phyloP scores from a whole-genome alignment of 2,329 filamentous ascomycete species.

The Clarireedia monteithiana region DNA sequence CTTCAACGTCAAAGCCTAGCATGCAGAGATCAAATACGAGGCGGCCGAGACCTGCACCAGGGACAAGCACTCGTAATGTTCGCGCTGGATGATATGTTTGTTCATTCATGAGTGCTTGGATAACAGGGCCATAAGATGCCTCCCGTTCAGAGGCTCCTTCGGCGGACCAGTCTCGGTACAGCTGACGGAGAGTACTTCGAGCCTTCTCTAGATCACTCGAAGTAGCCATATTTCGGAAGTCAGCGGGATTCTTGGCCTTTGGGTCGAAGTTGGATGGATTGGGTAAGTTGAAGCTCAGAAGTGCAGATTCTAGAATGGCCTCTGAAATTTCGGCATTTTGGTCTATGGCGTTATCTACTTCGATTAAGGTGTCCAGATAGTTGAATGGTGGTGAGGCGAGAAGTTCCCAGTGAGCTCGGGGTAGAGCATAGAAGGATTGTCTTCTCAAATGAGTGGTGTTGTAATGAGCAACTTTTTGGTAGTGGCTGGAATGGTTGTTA shows the following conservation, averaged over 20 bases:
- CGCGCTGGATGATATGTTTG: constrained; percentile 13
- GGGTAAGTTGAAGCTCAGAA: constrained; percentile 55
- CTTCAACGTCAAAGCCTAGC: constrained; percentile 68
- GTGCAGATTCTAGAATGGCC: constrained; percentile 63
- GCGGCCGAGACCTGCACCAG: constrained; percentile 81
- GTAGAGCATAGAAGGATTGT: constrained; percentile 87
- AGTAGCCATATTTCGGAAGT: constrained; percentile 66
- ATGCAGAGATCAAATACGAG: constrained; percentile 80
- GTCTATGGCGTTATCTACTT: constrained; percentile 82
- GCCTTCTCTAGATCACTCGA: constrained; percentile 80
- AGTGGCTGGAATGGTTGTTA: constrained; percentile 52
- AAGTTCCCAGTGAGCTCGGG: constrained; percentile 74
- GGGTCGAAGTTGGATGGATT: not conserved
- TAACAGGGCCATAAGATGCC: constrained; percentile 69
- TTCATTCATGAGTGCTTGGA: constrained; percentile 54
- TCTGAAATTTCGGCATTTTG: constrained; percentile 77
- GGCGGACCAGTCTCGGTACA: constrained; percentile 89
- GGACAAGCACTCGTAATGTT: constrained; percentile 59
- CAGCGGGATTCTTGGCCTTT: constrained; percentile 27
- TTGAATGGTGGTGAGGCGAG: constrained; percentile 76
- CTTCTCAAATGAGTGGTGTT: constrained; percentile 86
- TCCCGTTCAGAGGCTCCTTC: constrained; percentile 68
- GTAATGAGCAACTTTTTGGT: constrained; percentile 76
- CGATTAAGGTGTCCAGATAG: constrained; percentile 68
- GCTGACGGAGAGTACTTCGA: constrained; percentile 82